Evolutionary conservation across 1,284 basidiomycete genomes (phyloP).

Genomic region (Puccinia hordei): DNA sequence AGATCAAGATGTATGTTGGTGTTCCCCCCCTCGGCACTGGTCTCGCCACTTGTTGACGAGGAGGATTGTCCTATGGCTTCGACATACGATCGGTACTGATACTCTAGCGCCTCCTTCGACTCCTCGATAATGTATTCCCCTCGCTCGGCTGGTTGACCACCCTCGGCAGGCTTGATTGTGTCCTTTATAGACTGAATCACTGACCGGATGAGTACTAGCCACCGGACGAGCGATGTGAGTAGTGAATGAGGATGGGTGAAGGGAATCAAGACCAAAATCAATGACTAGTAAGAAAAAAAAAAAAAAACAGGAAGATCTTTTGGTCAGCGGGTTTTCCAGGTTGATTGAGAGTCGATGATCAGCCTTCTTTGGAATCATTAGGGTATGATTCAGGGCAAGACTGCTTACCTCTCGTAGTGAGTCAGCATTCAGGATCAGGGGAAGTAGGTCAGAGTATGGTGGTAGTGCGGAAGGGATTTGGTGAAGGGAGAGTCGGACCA

Average conservation of each 20-base stretch:
- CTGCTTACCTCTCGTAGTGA: slow-evolving; percentile 52
- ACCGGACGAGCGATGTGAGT: slow-evolving; percentile 45
- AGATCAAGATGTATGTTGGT: slow-evolving; percentile 29
- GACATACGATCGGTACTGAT: slow-evolving; percentile 41
- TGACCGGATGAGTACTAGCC: slow-evolving; percentile 44
- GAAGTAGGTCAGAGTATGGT: slow-evolving; percentile 51
- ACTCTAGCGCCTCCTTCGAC: slow-evolving; percentile 39
- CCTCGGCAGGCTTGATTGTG: slow-evolving; percentile 31
- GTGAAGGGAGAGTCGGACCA: slow-evolving; percentile 48
- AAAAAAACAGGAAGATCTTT: neutral
- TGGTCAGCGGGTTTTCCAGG: neutral
- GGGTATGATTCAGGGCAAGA: neutral
- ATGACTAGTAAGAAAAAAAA: slow-evolving; percentile 23
- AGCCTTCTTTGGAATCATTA: neutral
- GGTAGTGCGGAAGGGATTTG: slow-evolving; percentile 48
- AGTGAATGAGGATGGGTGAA: slow-evolving; percentile 50
- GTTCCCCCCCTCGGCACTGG: slow-evolving; percentile 65
- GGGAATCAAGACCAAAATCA: slow-evolving; percentile 49
- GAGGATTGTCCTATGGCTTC: slow-evolving; percentile 66
- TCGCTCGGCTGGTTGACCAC: slow-evolving; percentile 1
- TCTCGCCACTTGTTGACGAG: neutral
- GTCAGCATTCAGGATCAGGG: slow-evolving; percentile 52
- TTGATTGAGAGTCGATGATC: neutral
- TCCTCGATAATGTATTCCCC: slow-evolving; percentile 49
- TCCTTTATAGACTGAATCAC: slow-evolving; percentile 49